Evolutionary conservation across 768 basidiomycete genomes (phyloP).

Genomic region (Amanita fuliginea): DNA sequence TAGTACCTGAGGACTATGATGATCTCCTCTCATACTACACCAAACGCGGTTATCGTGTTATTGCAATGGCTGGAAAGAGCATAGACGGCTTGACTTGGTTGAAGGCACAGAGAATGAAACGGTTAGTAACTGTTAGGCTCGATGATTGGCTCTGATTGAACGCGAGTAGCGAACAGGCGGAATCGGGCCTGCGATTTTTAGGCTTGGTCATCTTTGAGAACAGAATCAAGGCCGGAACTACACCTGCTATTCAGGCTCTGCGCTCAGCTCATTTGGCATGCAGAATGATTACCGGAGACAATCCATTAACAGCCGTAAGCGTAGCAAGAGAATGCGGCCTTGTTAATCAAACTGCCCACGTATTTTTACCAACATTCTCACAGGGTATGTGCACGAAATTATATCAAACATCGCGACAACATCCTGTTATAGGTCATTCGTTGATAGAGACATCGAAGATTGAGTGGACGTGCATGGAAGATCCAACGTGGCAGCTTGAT

Average conservation of each 20-base stretch:
- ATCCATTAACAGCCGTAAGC: conserved; percentile 91
- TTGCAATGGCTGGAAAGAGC: conserved; percentile 95
- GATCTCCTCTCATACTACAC: conserved; percentile 96
- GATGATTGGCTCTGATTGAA: background rate
- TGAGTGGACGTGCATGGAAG: conserved; percentile 91
- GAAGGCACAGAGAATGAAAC: conserved; percentile 92
- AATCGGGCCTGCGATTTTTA: conserved; percentile 80
- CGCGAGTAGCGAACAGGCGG: conserved; percentile 76
- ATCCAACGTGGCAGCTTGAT: conserved; percentile 76
- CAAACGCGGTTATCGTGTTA: conserved; percentile 92
- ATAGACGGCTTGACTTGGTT: conserved; percentile 93
- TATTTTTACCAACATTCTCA: conserved; percentile 75
- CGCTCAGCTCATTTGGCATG: conserved; percentile 87
- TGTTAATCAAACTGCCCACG: conserved; percentile 79
- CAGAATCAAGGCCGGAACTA: conserved; percentile 86
- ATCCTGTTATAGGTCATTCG: conserved; percentile 35
- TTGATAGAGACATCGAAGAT: conserved; percentile 47
- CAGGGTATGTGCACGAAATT: conserved; percentile 36
- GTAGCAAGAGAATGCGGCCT: conserved; percentile 91
- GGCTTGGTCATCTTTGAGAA: conserved; percentile 98
- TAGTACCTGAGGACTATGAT: conserved; percentile 94
- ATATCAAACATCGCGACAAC: background rate
- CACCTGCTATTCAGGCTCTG: conserved; percentile 81
- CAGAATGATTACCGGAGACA: conserved; percentile 98
- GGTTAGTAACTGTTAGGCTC: conserved; percentile 33